phyloP scores from a whole-genome alignment of 345 rosid genomes.

The Dimocarpus longan region DNA sequence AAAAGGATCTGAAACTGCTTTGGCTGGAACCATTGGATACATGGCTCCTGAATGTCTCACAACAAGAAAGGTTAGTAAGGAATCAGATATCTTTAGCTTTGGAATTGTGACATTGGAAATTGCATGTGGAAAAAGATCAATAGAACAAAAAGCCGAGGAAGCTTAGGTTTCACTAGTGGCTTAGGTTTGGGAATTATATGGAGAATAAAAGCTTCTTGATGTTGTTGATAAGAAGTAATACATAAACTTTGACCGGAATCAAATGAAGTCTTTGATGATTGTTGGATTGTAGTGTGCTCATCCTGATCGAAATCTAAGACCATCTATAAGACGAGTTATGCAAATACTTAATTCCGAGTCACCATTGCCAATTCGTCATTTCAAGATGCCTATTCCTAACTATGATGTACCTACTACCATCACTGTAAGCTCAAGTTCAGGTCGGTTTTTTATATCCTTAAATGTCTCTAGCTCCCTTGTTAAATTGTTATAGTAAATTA shows the following conservation, averaged over 20 bases:
- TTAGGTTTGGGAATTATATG: slow-evolving; percentile 21
- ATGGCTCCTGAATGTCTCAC: slow-evolving; percentile 35
- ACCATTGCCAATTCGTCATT: neutral
- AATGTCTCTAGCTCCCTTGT: no score
- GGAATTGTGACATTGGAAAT: slow-evolving; percentile 39
- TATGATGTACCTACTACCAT: neutral
- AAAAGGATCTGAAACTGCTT: slow-evolving; percentile 24
- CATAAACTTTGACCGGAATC: no score
- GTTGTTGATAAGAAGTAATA: no score
- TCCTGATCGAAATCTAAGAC: no score
- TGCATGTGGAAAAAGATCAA: slow-evolving; percentile 25
- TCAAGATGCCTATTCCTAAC: neutral
- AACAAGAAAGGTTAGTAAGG: slow-evolving; percentile 30
- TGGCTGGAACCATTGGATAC: slow-evolving; percentile 32
- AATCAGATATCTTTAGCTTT: slow-evolving; percentile 43
- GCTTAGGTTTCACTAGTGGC: neutral
- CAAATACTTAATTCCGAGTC: no score
- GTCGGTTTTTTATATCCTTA: no score
- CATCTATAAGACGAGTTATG: no score
- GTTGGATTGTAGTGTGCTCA: no score
- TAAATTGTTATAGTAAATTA: no score
- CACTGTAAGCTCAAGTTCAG: no score
- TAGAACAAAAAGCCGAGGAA: neutral
- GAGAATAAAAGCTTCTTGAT: neutral
- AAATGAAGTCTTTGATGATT: neutral